Base-by-base conservation (phyloP, 2,329 filamentous ascomycete genomes). In the Fusarium subtropicale region DNA sequence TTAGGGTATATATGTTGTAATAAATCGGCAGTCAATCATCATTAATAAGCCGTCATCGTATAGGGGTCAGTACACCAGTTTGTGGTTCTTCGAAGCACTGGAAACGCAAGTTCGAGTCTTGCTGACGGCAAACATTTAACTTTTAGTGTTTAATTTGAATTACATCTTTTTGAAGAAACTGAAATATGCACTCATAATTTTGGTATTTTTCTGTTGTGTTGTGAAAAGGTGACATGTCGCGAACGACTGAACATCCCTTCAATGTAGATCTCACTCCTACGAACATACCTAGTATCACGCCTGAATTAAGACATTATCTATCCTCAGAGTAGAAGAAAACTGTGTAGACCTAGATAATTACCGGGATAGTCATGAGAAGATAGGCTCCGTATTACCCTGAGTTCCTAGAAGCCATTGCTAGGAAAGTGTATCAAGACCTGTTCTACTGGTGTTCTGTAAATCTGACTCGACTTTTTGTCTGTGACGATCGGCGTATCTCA, bases 311-410 rank as follows among this genome's bases (percentile, higher is more conserved):
- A 30, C 28, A 30, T 97, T 93, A 98, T 91, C 76, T 97, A 99
- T 15, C 94, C 90, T 47, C 90, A 86, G 53, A 99, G 81, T 76
- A 85, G 74, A 96, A 97, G 76, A 97, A 92, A 47, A 97, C 90
- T 57, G 88, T 91, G 78, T 93, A 97, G 16, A 97, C 91, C 88
- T 94, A 97, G 34, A 91, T 74, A 31, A 98, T 87, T 36, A 96
- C 90, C 1, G 89, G 76, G 4, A 97, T 80, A 2, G 93, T 95
- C 74, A 98, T 84, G 1, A 97, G 74, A 10, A 97, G 82, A 78
- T 99, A 96, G 1, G 91, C 95, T 87, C 91, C 95, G 63, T 97
- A 93, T 47, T 93, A 87, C 26, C 85, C 76, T 0, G 90, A 87
- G 54, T 96, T 84, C 0, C 83, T 76, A 0, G 87, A 84, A 18